A percentile compares a stretch with the other conserved stretches of the same genome.
phyloP scores from a whole-genome alignment of 331 rosid genomes.

The Quercus lobata region DNA sequence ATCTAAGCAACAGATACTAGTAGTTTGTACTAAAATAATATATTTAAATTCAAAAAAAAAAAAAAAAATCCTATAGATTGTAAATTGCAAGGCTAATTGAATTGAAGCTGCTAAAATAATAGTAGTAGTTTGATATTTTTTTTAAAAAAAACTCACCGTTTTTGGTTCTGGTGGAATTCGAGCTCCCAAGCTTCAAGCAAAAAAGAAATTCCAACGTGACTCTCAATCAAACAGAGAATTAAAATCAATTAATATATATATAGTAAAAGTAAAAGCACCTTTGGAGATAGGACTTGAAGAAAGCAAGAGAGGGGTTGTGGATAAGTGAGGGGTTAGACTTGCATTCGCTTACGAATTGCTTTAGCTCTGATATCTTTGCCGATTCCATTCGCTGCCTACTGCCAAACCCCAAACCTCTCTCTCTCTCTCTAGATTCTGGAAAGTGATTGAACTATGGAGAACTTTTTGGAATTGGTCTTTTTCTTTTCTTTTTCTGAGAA shows the following conservation, averaged over 20 bases:
- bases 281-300: constrained; percentile 83
- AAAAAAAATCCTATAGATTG: too few relatives aligned
- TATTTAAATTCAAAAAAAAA: too few relatives aligned
- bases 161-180: constrained; percentile 50
- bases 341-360: constrained; percentile 54
- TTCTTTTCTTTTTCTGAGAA: too few relatives aligned
- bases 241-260: neutral
- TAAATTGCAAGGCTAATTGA: too few relatives aligned
- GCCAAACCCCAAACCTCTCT: neutral
- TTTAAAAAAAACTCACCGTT: constrained; percentile 40
- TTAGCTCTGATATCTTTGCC: constrained; percentile 36
- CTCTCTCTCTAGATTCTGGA: neutral
- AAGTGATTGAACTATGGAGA: neutral
- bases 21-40: too few relatives aligned
- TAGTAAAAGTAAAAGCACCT: constrained; percentile 25
- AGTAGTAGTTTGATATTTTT: too few relatives aligned
- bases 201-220: neutral
- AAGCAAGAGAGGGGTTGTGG: constrained; percentile 57
- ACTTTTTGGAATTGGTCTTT: neutral
- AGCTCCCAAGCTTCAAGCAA: constrained; percentile 59
- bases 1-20: too few relatives aligned
- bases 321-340: constrained; percentile 66
- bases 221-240: neutral
- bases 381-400: constrained; percentile 39
- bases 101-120: too few relatives aligned